Conservation (phyloP, 768 basidiomycete genomes). For the Suillus ampliporus region DNA sequence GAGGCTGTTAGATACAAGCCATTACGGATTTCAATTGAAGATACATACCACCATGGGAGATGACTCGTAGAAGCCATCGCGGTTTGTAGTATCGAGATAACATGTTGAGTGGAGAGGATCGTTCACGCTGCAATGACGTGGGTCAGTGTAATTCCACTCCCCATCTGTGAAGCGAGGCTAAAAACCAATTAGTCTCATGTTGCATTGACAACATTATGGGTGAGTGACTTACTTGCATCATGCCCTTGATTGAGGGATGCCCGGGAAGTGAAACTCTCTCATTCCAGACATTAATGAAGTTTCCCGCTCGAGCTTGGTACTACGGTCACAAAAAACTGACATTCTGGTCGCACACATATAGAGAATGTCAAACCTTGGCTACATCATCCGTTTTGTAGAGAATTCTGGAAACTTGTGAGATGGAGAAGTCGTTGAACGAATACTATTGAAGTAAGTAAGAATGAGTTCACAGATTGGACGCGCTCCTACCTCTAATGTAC, state of each 20-base stretch:
- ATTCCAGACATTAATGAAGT: slow-evolving; percentile 68
- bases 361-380: slow-evolving; percentile 47
- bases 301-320: slow-evolving; percentile 60
- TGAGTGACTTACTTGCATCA: slow-evolving; percentile 56
- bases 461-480: not conserved
- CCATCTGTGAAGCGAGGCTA: slow-evolving; percentile 63
- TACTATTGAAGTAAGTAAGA: slow-evolving; percentile 43
- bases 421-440: slow-evolving; percentile 66
- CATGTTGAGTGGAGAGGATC: slow-evolving; percentile 63
- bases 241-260: slow-evolving; percentile 51
- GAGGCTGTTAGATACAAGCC: not conserved
- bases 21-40: not conserved
- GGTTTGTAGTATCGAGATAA: slow-evolving; percentile 58
- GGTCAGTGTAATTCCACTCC: slow-evolving; percentile 67
- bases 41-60: slow-evolving; percentile 63
- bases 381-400: slow-evolving; percentile 56
- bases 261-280: slow-evolving; percentile 57
- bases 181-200: not conserved
- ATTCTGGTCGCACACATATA: not conserved
- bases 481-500: slow-evolving; percentile 57
- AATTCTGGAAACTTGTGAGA: slow-evolving; percentile 65
- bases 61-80: slow-evolving; percentile 70
- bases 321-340: slow-evolving; percentile 26
- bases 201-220: not conserved
- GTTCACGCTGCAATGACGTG: slow-evolving; percentile 68